A percentile compares a stretch with the other conserved stretches of the same genome.
Evolutionary conservation across 768 basidiomycete species (phyloP).

Genomic region (Lenzites betulinus): DNA sequence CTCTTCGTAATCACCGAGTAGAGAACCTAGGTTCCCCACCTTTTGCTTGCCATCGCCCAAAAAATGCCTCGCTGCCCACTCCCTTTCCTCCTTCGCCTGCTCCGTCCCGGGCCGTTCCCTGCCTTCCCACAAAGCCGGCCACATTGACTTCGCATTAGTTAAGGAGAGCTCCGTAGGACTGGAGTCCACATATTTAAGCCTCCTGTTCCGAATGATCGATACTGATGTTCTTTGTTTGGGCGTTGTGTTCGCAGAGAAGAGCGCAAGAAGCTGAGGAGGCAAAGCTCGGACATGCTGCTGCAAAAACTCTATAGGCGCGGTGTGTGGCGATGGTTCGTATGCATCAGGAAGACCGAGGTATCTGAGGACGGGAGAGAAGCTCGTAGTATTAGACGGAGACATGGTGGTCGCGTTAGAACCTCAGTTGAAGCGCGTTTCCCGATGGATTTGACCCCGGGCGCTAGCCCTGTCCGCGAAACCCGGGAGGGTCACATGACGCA

Average conservation of each 20-base stretch:
- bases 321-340: slow-evolving; percentile 61
- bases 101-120: slow-evolving; percentile 48
- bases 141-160: slow-evolving; percentile 51
- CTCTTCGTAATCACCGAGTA: slow-evolving; percentile 76
- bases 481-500: slow-evolving; percentile 3
- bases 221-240: slow-evolving; percentile 70
- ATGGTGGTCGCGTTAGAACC: background rate
- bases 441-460: background rate
- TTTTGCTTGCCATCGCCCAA: slow-evolving; percentile 50
- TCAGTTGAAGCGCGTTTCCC: background rate
- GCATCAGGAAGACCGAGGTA: slow-evolving; percentile 61
- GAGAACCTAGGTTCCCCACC: slow-evolving; percentile 66
- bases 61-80: slow-evolving; percentile 68
- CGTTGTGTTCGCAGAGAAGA: slow-evolving; percentile 45
- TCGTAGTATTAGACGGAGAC: background rate
- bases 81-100: slow-evolving; percentile 64
- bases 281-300: slow-evolving; percentile 56
- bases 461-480: too few species aligned
- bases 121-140: slow-evolving; percentile 73
- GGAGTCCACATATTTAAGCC: slow-evolving; percentile 60
- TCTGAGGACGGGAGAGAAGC: slow-evolving; percentile 33
- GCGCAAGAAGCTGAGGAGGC: slow-evolving; percentile 60
- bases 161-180: slow-evolving; percentile 59
- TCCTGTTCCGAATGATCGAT: slow-evolving; percentile 68
- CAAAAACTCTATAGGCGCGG: slow-evolving; percentile 66